Percentiles rank a stretch among this genome's conserved stretches.
Conservation (phyloP, 768 basidiomycete species). For the Auricularia cornea region DNA sequence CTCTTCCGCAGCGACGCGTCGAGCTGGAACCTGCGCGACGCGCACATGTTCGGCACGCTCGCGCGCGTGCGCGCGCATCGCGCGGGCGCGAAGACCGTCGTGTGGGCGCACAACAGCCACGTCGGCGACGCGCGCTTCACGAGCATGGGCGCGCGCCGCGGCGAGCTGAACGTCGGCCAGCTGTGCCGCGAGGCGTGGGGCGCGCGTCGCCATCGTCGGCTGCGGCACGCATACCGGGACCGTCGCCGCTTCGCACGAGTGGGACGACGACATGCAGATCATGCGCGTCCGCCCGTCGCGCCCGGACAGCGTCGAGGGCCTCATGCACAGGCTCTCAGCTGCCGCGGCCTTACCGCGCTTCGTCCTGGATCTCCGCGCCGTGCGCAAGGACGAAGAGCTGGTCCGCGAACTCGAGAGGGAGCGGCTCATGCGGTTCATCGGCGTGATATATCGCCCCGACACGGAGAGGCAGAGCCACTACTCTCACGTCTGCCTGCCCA, state of each 20-base stretch:
- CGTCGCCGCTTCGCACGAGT: constrained; percentile 21
- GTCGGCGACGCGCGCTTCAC: constrained; percentile 23
- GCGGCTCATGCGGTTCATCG: constrained; percentile 22
- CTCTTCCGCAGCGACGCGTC: constrained; percentile 19
- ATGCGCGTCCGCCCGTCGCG: constrained; percentile 18
- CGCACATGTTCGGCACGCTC: constrained; percentile 15
- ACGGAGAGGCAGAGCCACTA: constrained; percentile 23
- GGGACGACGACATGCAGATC: constrained; percentile 19
- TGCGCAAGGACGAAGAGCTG: constrained; percentile 1
- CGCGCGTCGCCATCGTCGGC: constrained; percentile 19
- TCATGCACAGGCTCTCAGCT: constrained; percentile 10
- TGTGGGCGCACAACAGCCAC: constrained; percentile 27
- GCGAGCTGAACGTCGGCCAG: constrained; percentile 22
- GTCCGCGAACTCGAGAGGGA: constrained; percentile 1
- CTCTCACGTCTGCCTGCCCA: constrained; percentile 16
- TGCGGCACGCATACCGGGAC: constrained; percentile 21
- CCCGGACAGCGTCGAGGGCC: constrained; percentile 14
- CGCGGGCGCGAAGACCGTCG: constrained; percentile 5
- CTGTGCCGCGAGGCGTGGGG: constrained; percentile 21
- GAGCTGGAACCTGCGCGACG: constrained; percentile 21
- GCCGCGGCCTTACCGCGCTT: constrained; percentile 8
- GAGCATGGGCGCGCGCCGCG: constrained; percentile 20
- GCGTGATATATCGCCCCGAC: constrained; percentile 19
- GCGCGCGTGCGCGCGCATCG: constrained; percentile 12
- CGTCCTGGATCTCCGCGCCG: constrained; percentile 6